These are phyloP conservation scores for Suhomyces kilbournensis DNA, from an alignment of 805 yeast genomes.

Conservation along the genomic window DNA sequence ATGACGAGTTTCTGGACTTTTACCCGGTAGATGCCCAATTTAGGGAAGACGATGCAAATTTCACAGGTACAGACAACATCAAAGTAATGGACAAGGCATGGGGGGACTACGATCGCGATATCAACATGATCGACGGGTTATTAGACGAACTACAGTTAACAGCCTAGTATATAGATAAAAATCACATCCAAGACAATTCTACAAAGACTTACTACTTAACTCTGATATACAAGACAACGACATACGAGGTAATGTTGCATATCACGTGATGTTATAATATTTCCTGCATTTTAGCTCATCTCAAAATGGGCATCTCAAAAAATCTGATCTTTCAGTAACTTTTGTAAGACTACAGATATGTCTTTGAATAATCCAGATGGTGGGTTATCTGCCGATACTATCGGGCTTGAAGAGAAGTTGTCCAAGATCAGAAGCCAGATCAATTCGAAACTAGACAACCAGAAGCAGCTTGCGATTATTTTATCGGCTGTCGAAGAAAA, in stretches of 20 bases:
- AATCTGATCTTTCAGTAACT: not conserved
- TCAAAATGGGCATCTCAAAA: not conserved
- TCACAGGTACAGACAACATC: constrained; percentile 14
- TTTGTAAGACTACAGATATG: not conserved
- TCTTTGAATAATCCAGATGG: constrained; percentile 36
- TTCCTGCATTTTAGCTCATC: not conserved
- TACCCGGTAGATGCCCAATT: constrained; percentile 15
- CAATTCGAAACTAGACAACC: constrained; percentile 80
- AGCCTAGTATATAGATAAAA: constrained; percentile 16
- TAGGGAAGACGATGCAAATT: constrained; percentile 7
- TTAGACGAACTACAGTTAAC: constrained; percentile 27
- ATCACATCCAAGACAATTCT: not conserved
- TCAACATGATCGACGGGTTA: constrained; percentile 26
- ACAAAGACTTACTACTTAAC: too few species aligned
- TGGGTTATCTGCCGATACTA: constrained; percentile 27
- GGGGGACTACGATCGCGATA: constrained; percentile 23
- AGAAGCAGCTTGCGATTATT: constrained; percentile 78
- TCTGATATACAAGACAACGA: too few species aligned
- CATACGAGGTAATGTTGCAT: too few species aligned
- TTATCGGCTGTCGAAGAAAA: constrained; percentile 90
- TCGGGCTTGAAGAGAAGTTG: constrained; percentile 62
- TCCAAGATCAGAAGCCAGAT: constrained; percentile 68
- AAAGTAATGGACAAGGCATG: constrained; percentile 15
- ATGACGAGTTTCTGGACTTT: constrained; percentile 24
- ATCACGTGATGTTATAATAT: too few species aligned